Conservation (phyloP, 1,139 yeast genomes). For the Debaryomyces coudertii region DNA sequence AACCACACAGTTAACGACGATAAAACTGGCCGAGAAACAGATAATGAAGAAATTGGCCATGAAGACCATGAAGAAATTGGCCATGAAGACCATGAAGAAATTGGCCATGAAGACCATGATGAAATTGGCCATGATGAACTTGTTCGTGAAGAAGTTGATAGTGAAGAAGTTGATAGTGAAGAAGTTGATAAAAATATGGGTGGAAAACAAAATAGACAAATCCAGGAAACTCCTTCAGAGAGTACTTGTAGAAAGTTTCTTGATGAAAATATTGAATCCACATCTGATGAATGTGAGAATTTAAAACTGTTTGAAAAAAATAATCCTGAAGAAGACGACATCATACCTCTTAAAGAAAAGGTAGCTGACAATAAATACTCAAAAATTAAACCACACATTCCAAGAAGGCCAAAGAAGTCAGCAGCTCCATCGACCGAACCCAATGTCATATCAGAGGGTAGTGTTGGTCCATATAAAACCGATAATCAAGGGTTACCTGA, state of each 20-base stretch:
- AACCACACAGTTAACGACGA: background rate
- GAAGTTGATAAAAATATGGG: background rate
- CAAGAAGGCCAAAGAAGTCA: slow-evolving; percentile 17
- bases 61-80: background rate
- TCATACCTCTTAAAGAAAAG: background rate
- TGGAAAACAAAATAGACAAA: background rate
- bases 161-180: slow-evolving; percentile 1
- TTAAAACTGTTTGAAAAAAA: background rate
- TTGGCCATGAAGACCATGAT: background rate
- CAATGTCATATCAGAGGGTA: background rate
- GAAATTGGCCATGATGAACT: background rate
- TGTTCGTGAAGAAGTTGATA: slow-evolving; percentile 11
- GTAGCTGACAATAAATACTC: background rate
- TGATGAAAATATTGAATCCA: background rate
- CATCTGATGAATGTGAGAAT: background rate
- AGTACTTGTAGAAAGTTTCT: no score
- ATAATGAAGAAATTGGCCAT: background rate
- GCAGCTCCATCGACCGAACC: background rate
- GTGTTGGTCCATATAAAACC: background rate
- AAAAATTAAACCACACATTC: slow-evolving; percentile 18
- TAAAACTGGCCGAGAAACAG: background rate
- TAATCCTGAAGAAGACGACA: background rate
- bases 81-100: slow-evolving; percentile 6
- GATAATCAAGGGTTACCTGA: background rate
- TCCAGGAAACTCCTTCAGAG: no score